phyloP scores from a whole-genome alignment of 352 stramenopile genomes.

The Pythium phragmiticola region DNA sequence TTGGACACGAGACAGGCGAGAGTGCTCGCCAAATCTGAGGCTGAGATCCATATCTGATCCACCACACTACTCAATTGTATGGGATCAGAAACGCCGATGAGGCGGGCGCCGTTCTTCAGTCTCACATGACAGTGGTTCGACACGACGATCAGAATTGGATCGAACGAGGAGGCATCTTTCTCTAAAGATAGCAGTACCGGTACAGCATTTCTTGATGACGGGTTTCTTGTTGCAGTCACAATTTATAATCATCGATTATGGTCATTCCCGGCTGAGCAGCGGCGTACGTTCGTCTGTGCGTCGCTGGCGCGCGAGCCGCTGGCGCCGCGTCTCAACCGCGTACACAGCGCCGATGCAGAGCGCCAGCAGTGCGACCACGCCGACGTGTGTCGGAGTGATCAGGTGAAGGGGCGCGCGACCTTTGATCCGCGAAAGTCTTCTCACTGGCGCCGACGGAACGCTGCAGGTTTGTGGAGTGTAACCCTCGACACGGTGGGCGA shows the following conservation, averaged over 20 bases:
- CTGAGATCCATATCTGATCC: no score
- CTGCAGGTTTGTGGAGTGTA: slow-evolving; percentile 3
- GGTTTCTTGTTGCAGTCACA: neutral
- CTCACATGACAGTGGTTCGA: neutral
- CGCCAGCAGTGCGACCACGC: slow-evolving; percentile 1
- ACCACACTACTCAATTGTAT: neutral
- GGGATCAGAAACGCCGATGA: neutral
- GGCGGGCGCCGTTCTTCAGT: neutral
- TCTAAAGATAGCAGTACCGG: no score
- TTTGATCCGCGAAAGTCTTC: neutral
- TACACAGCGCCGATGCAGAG: slow-evolving; percentile 8
- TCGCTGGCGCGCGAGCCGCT: neutral
- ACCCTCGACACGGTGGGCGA: neutral
- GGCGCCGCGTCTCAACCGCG: slow-evolving; percentile 11
- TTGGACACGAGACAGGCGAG: no score
- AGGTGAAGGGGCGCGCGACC: neutral
- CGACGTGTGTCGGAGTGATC: slow-evolving; percentile 1
- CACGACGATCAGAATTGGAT: neutral
- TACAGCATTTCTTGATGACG: neutral
- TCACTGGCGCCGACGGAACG: neutral
- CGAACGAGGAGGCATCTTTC: neutral
- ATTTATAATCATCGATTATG: no score
- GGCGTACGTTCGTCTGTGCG: slow-evolving; percentile 5
- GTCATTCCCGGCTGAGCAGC: neutral
- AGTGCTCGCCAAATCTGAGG: no score